A percentile compares a stretch with the other conserved stretches of the same genome.
Evolutionary conservation across 192 early-diverging fungal genomes (phyloP).

Genomic region (Ambispora gerdemannii): DNA sequence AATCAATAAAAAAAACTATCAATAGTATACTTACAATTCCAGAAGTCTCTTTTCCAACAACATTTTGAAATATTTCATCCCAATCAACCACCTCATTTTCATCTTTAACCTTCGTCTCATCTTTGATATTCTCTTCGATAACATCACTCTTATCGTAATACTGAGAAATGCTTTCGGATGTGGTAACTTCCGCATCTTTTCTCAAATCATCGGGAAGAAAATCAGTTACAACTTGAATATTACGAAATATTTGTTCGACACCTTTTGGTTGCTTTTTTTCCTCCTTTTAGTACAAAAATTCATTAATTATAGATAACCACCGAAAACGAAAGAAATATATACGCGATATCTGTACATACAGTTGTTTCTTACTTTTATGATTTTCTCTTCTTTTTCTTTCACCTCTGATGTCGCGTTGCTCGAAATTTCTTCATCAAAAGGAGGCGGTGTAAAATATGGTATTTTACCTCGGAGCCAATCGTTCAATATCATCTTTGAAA

Average conservation of each 20-base stretch:
- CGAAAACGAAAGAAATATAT: neutral
- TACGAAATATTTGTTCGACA: slow-evolving; percentile 87
- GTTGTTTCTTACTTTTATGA: slow-evolving; percentile 32
- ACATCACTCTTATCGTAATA: slow-evolving; percentile 52
- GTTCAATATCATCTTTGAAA: slow-evolving; percentile 96
- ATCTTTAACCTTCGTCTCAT: slow-evolving; percentile 34
- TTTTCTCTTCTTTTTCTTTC: slow-evolving; percentile 35
- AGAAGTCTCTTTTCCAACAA: slow-evolving; percentile 43
- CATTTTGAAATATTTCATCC: slow-evolving; percentile 41
- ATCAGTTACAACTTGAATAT: slow-evolving; percentile 83
- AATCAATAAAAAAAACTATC: too few species aligned
- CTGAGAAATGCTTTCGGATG: slow-evolving; percentile 37
- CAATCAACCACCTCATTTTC: slow-evolving; percentile 33
- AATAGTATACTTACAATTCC: too few species aligned
- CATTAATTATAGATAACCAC: neutral
- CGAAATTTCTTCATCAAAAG: slow-evolving; percentile 38
- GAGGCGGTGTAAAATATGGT: slow-evolving; percentile 88
- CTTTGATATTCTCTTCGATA: slow-evolving; percentile 46
- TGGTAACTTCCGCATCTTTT: slow-evolving; percentile 53
- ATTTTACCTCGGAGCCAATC: slow-evolving; percentile 98
- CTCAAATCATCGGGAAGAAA: slow-evolving; percentile 84
- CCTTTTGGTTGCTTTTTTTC: slow-evolving; percentile 38
- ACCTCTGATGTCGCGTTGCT: slow-evolving; percentile 33
- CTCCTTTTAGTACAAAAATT: neutral
- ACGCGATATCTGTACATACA: neutral